Evolutionary conservation across 345 rosid genomes (phyloP).

Genomic region (Citrus hindsii): DNA sequence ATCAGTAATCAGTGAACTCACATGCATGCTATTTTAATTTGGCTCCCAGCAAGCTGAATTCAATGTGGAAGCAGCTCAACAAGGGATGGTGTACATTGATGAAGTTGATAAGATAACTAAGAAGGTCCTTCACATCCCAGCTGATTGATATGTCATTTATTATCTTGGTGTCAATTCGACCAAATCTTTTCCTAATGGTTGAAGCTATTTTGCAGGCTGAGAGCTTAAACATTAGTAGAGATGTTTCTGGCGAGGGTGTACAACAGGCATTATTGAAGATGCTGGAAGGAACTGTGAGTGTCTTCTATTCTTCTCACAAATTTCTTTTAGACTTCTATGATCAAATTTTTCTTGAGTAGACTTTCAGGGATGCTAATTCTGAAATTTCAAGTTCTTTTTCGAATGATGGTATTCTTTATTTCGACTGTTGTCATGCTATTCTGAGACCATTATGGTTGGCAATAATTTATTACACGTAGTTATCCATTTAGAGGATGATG

Average conservation of each 20-base stretch:
- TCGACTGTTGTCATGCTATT: not conserved
- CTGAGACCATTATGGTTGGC: not conserved
- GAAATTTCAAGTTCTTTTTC: not conserved
- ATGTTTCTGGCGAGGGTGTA: slow-evolving; percentile 99
- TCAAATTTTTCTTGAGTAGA: not conserved
- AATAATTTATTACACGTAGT: not conserved
- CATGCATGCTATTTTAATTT: slow-evolving; percentile 13
- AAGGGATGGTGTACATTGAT: slow-evolving; percentile 92
- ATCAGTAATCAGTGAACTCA: not conserved
- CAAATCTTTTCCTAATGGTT: not conserved
- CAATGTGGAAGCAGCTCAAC: slow-evolving; percentile 96
- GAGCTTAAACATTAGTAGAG: slow-evolving; percentile 88
- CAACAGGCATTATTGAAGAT: slow-evolving; percentile 94
- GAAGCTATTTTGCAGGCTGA: slow-evolving; percentile 62
- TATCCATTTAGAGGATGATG: not conserved
- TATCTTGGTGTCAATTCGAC: not conserved
- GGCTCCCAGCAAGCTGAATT: slow-evolving; percentile 72
- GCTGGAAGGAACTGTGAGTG: slow-evolving; percentile 97
- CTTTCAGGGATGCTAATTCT: not conserved
- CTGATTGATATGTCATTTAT: not conserved
- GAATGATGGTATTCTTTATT: not conserved
- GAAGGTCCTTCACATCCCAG: slow-evolving; percentile 44
- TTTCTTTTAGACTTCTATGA: not conserved
- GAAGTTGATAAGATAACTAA: slow-evolving; percentile 98
- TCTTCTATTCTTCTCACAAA: slow-evolving; percentile 3